A percentile compares a stretch with the other conserved stretches of the same genome.
phyloP scores from a whole-genome alignment of 2,329 filamentous ascomycete species.

The Diplodia intermedia region DNA sequence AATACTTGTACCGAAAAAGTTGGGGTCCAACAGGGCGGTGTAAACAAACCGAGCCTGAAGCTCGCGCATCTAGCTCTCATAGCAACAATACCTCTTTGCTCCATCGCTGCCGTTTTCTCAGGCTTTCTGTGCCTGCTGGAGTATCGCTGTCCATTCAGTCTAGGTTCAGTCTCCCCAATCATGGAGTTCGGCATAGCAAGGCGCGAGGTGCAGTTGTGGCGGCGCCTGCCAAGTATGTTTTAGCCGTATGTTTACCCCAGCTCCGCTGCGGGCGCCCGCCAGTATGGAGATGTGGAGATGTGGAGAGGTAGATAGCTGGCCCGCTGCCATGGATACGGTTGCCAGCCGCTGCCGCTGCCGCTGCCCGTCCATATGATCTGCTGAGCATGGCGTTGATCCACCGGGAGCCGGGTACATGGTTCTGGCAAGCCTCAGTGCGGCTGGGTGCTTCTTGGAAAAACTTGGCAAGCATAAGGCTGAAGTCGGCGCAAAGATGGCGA shows the following conservation, averaged over 20 bases:
- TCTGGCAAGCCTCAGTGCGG: background rate
- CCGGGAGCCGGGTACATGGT: conserved; percentile 4
- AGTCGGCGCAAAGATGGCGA: background rate
- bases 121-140: background rate
- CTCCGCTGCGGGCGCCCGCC: background rate
- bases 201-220: background rate
- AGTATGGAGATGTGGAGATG: conserved; percentile 12
- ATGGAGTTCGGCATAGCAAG: background rate
- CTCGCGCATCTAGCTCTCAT: background rate
- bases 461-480: background rate
- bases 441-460: background rate
- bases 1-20: background rate
- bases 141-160: background rate
- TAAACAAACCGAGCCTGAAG: background rate
- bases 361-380: background rate
- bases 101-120: background rate
- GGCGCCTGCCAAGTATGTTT: conserved; percentile 10
- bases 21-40: background rate
- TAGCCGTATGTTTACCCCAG: conserved; percentile 12
- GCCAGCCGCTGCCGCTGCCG: conserved; percentile 3
- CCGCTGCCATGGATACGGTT: conserved; percentile 11
- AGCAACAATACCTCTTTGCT: background rate
- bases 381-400: conserved; percentile 6
- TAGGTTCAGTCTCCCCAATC: background rate
- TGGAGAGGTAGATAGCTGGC: background rate